These are phyloP conservation scores for Chlamydomonas sp. DNA, from an alignment of 139 green algal species.

Conservation along the genomic window DNA sequence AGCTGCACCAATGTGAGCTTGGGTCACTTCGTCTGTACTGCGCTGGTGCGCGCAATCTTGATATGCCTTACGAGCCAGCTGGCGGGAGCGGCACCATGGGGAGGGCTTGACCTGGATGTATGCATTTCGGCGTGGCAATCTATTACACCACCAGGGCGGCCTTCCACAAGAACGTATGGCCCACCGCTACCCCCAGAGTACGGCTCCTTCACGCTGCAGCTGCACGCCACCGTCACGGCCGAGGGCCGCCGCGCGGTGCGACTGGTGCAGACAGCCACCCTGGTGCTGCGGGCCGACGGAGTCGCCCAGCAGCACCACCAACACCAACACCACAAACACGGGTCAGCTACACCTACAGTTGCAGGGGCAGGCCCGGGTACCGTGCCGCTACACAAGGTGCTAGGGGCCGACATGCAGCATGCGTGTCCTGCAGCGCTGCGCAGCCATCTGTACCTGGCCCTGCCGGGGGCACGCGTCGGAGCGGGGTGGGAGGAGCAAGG, in stretches of 20 bases:
- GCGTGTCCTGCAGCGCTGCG: conserved; percentile 52
- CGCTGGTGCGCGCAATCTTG: too few relatives aligned
- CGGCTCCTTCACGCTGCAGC: conserved; percentile 57
- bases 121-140: too few relatives aligned
- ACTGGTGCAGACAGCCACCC: conserved; percentile 56
- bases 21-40: background rate
- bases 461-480: background rate
- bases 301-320: too few relatives aligned
- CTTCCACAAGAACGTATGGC: background rate
- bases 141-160: background rate
- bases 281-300: conserved; percentile 46
- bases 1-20: background rate
- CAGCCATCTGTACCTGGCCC: conserved; percentile 58
- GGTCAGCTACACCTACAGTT: too few relatives aligned
- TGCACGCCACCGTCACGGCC: conserved; percentile 1
- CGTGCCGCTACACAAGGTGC: conserved; percentile 37
- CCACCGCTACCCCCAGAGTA: conserved; percentile 47
- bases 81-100: too few relatives aligned
- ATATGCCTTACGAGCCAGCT: too few relatives aligned
- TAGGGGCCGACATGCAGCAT: background rate
- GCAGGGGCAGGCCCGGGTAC: too few relatives aligned
- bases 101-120: too few relatives aligned
- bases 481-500: background rate
- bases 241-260: background rate
- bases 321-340: too few relatives aligned